phyloP scores from a whole-genome alignment of 2,329 filamentous ascomycete species.

The Stylonectria norvegica region DNA sequence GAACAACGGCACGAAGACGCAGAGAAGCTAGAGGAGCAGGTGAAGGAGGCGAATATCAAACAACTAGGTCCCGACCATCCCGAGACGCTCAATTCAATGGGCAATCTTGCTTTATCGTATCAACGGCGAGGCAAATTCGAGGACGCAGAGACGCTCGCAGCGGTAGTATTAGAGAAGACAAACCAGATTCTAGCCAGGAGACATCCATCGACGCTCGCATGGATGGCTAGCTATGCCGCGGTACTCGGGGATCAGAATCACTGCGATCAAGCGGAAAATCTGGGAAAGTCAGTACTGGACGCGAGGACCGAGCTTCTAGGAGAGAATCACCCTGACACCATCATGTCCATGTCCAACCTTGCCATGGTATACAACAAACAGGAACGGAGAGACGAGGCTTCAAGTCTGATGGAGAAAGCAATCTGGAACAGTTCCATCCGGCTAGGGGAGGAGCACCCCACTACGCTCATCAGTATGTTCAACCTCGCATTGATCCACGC shows the following conservation, averaged over 20 bases:
- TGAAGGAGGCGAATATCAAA: neutral
- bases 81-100: neutral
- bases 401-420: neutral
- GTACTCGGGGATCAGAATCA: neutral
- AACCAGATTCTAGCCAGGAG: constrained; percentile 2
- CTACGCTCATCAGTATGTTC: constrained; percentile 2
- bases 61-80: constrained; percentile 1
- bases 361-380: neutral
- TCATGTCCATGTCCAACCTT: neutral
- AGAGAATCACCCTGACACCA: constrained; percentile 1
- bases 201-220: constrained; percentile 2
- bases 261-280: constrained; percentile 1
- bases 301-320: neutral
- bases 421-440: neutral
- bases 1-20: constrained; percentile 1
- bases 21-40: constrained; percentile 1
- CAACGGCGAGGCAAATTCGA: neutral
- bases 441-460: constrained; percentile 1
- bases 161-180: neutral
- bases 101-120: neutral
- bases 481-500: constrained; percentile 1
- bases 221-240: neutral
- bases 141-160: neutral
- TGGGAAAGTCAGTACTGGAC: neutral
- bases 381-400: neutral